These are phyloP conservation scores for Pythium aristosporum DNA, from an alignment of 352 stramenopile genomes.

Conservation along the genomic window DNA sequence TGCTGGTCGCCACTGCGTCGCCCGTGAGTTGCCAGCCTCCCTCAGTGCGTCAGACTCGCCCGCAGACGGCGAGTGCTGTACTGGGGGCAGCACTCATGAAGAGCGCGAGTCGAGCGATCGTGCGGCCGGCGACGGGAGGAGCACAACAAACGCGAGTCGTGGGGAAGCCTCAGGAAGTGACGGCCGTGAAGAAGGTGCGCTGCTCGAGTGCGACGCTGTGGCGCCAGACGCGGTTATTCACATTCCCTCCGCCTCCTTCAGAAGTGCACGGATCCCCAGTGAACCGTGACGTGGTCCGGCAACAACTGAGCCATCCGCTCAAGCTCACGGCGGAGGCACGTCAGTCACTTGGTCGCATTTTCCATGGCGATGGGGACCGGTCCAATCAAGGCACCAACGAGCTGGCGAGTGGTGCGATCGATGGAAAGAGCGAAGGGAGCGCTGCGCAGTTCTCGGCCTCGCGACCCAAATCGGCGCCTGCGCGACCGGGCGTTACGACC, in stretches of 20 bases:
- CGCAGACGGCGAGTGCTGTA: slow-evolving; percentile 10
- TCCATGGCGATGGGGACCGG: slow-evolving; percentile 16
- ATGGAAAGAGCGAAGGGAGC: not conserved
- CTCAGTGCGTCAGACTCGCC: not conserved
- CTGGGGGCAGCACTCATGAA: not conserved
- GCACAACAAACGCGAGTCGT: not conserved
- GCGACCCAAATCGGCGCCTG: slow-evolving; percentile 24
- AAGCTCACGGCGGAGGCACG: slow-evolving; percentile 17
- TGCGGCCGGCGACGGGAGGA: slow-evolving; percentile 7
- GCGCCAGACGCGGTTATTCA: slow-evolving; percentile 46
- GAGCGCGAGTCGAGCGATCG: not conserved
- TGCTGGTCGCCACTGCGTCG: not conserved
- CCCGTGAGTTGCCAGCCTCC: not conserved
- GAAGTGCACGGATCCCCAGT: not conserved
- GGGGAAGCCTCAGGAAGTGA: not conserved
- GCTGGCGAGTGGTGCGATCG: not conserved
- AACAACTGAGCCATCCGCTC: not conserved
- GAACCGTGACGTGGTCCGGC: not conserved
- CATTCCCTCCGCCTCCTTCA: slow-evolving; percentile 30
- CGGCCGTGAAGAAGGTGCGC: slow-evolving; percentile 19
- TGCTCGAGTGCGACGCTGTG: slow-evolving; percentile 49
- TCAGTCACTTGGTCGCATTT: slow-evolving; percentile 22
- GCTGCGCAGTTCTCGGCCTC: slow-evolving; percentile 19
- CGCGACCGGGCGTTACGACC: not conserved
- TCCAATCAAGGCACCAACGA: not conserved